Evolutionary conservation across 139 green algal genomes (phyloP).

Genomic region (Raphidocelis subcapitata): DNA sequence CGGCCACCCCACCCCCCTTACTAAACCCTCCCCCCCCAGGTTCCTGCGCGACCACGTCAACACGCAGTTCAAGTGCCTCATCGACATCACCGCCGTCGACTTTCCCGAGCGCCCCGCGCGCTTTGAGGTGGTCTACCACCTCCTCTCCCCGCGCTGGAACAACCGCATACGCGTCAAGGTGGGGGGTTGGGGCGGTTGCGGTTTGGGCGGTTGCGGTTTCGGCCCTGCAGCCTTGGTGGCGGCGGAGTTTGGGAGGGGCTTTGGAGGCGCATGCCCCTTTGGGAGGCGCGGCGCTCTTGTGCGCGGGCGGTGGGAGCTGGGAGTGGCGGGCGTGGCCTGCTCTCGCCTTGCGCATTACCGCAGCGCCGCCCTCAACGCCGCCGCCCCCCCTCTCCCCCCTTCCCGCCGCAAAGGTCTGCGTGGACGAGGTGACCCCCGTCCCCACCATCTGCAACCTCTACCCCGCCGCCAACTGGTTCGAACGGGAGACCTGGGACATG

Average conservation of each 20-base stretch:
- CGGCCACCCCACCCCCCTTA: no score
- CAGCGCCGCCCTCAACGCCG: no score
- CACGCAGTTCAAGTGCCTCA: slow-evolving; percentile 75
- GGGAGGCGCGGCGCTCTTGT: no score
- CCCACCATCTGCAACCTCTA: slow-evolving; percentile 42
- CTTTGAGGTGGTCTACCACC: slow-evolving; percentile 84
- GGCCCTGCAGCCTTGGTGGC: no score
- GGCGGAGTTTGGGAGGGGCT: no score
- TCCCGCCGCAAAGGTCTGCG: slow-evolving; percentile 27
- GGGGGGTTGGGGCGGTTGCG: no score
- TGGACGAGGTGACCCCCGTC: slow-evolving; percentile 66
- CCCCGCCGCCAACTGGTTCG: slow-evolving; percentile 67
- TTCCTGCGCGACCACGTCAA: slow-evolving; percentile 77
- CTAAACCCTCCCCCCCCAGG: neutral
- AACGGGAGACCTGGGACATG: slow-evolving; percentile 90
- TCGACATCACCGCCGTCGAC: slow-evolving; percentile 86
- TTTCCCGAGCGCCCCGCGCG: slow-evolving; percentile 70
- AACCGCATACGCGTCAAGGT: slow-evolving; percentile 65
- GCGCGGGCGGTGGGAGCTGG: no score
- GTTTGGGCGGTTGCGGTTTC: no score
- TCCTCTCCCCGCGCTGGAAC: slow-evolving; percentile 59
- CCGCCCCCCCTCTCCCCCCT: no score
- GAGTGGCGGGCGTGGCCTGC: no score
- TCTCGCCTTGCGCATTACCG: no score
- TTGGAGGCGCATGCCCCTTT: no score